These are phyloP conservation scores for Cercophora samala DNA, from an alignment of 495 filamentous ascomycete genomes.

Conservation along the genomic window DNA sequence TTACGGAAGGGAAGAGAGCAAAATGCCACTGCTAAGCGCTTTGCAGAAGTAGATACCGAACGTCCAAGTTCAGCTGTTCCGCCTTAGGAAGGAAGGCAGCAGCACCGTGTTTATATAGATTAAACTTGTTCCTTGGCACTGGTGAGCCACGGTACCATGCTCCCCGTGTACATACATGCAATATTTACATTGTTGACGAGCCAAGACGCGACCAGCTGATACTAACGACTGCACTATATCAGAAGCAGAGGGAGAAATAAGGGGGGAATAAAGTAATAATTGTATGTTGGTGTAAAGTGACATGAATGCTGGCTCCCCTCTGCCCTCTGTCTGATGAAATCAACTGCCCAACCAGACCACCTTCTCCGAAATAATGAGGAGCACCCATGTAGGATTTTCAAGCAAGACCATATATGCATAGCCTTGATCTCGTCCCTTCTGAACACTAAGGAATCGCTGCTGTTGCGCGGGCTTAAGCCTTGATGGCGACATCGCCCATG, in stretches of 20 bases:
- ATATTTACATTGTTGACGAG: background rate
- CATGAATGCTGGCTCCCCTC: background rate
- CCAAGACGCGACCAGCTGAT: background rate
- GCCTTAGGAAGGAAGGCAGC: background rate
- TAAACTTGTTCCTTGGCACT: background rate
- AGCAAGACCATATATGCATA: background rate
- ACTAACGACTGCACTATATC: too few species aligned
- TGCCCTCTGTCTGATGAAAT: background rate
- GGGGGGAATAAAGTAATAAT: background rate
- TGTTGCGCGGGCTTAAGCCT: slow-evolving; percentile 36
- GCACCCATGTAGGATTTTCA: background rate
- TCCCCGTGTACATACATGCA: background rate
- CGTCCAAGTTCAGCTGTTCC: background rate
- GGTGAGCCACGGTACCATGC: background rate
- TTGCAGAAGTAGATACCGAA: background rate
- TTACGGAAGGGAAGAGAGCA: background rate
- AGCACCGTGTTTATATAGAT: background rate
- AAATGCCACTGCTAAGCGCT: background rate
- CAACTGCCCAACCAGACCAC: background rate
- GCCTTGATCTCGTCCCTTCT: background rate
- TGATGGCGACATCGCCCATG: slow-evolving; percentile 51
- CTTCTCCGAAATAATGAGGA: background rate
- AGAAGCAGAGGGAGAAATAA: too few species aligned
- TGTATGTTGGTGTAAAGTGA: background rate
- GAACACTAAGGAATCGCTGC: background rate